Percentiles rank a stretch among this genome's conserved stretches.
phyloP scores from a whole-genome alignment of 2,329 filamentous ascomycete genomes.

The Colletotrichum somersetense region DNA sequence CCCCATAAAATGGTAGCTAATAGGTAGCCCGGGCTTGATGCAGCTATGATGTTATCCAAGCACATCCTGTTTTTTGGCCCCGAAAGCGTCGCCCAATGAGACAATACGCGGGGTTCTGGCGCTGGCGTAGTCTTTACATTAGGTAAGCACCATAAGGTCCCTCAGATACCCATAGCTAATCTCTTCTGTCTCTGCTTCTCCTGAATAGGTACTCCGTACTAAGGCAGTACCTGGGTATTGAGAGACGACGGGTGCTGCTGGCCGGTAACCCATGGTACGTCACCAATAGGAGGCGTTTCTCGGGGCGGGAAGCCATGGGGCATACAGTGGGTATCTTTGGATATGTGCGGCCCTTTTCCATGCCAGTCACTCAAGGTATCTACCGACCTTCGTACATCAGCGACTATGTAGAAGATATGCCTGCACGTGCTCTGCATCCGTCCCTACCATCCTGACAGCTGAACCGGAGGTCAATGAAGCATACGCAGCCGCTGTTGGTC shows the following conservation, averaged over 20 bases:
- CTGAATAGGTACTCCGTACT: neutral
- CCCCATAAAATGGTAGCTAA: too few relatives aligned
- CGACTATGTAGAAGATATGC: neutral
- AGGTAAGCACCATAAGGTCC: neutral
- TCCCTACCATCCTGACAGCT: conserved; percentile 11
- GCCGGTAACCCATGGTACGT: neutral
- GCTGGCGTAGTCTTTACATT: neutral
- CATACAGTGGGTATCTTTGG: conserved; percentile 9
- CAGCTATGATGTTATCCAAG: conserved; percentile 42
- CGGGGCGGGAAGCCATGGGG: conserved; percentile 5
- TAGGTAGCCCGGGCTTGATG: conserved; percentile 31
- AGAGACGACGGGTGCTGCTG: neutral
- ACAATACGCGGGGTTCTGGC: conserved; percentile 32
- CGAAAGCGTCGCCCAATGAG: conserved; percentile 36
- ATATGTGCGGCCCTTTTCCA: conserved; percentile 13
- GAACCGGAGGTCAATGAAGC: conserved; percentile 6
- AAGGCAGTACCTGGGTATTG: too few relatives aligned
- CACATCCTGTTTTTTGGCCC: conserved; percentile 39
- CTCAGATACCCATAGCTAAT: neutral
- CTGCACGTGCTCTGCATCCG: neutral
- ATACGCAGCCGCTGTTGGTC: conserved; percentile 20
- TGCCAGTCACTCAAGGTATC: neutral
- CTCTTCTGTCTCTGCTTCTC: neutral
- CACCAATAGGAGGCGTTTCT: conserved; percentile 13
- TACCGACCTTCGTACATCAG: neutral